Conservation (phyloP, 441 rosid species). For the Populus hybrid region DNA sequence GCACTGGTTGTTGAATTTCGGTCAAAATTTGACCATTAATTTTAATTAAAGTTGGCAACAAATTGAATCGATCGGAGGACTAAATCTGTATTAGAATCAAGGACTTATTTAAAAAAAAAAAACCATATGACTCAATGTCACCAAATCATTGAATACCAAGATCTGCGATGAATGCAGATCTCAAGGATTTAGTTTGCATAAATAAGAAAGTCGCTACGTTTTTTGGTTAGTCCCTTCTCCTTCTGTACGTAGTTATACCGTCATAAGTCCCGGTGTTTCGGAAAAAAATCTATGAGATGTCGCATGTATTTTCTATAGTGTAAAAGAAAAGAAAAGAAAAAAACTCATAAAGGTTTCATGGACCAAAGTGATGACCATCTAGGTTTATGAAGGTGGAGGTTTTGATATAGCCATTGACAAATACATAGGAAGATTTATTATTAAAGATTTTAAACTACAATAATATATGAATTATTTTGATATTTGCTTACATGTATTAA, state of each 20-base stretch:
- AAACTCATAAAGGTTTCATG: neutral
- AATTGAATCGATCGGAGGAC: neutral
- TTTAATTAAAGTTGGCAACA: neutral
- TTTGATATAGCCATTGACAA: neutral
- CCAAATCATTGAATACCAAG: neutral
- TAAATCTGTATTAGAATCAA: neutral
- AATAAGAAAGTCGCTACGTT: neutral
- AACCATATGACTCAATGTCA: neutral
- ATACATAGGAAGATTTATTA: neutral
- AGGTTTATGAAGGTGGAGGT: neutral
- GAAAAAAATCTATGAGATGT: neutral
- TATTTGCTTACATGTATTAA: no score
- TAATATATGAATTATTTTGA: no score
- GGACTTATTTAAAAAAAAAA: neutral
- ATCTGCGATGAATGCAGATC: neutral
- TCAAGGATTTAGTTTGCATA: neutral
- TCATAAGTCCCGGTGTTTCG: neutral
- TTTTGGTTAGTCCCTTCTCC: neutral
- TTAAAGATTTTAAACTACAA: neutral
- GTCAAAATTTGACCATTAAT: neutral
- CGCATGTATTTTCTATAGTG: neutral
- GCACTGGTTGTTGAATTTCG: neutral
- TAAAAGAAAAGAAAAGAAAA: neutral
- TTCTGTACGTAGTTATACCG: neutral
- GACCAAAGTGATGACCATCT: neutral